These are phyloP conservation scores for Russula dissimulans DNA, from an alignment of 768 basidiomycete species.

Conservation along the genomic window DNA sequence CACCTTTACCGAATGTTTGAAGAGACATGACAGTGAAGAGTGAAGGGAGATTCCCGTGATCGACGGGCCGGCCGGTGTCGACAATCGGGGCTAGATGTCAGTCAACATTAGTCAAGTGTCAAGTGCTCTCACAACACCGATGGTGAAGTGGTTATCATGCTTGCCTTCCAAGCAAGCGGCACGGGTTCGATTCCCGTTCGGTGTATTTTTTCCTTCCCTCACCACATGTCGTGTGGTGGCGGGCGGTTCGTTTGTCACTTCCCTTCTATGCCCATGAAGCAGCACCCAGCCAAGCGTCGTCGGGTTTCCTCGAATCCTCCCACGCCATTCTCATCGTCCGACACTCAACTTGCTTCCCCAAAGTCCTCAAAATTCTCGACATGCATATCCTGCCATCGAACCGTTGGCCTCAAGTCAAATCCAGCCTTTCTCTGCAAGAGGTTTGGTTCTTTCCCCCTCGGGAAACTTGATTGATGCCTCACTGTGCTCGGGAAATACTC, in stretches of 20 bases:
- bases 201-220: constrained; percentile 12
- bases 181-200: constrained; percentile 26
- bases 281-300: constrained; percentile 1
- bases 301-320: constrained; percentile 3
- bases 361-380: neutral
- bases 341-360: neutral
- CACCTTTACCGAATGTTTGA: constrained; percentile 78
- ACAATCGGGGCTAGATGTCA: no score
- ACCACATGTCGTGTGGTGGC: no score
- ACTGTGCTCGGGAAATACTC: neutral
- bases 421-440: constrained; percentile 5
- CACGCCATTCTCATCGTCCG: neutral
- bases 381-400: constrained; percentile 7
- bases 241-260: neutral
- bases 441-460: neutral
- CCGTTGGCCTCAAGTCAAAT: constrained; percentile 4
- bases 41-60: neutral
- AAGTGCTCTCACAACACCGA: constrained; percentile 12
- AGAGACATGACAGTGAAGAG: constrained; percentile 33
- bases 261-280: neutral
- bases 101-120: no score
- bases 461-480: neutral
- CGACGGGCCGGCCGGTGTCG: neutral
- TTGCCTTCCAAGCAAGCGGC: constrained; percentile 31
- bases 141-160: constrained; percentile 30